A percentile compares a stretch with the other conserved stretches of the same genome.
Conservation (phyloP, 169 alveolate species). For the Cryptosporidium parvum region DNA sequence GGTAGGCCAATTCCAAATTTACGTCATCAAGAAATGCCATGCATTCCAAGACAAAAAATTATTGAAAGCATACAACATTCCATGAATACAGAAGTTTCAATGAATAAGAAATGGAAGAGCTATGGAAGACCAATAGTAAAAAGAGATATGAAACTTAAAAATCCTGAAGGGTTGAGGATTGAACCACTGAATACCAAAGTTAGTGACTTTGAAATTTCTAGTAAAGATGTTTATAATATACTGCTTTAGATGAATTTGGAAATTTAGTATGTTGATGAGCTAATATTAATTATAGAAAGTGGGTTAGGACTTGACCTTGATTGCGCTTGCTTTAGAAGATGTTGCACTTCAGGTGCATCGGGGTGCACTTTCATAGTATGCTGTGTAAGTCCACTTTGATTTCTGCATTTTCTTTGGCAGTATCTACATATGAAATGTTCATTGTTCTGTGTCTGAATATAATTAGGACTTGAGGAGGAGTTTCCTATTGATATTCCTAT, state of each 20-base stretch:
- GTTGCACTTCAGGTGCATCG: constrained; percentile 76
- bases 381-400: constrained; percentile 75
- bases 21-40: constrained; percentile 20
- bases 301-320: constrained; percentile 70
- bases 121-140: constrained; percentile 45
- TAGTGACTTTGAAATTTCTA: not conserved
- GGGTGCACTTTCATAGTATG: constrained; percentile 76
- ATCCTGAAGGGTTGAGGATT: constrained; percentile 10
- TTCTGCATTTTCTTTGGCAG: constrained; percentile 72
- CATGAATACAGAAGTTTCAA: constrained; percentile 63
- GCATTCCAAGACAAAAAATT: constrained; percentile 35
- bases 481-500: constrained; percentile 37
- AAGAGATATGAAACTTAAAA: constrained; percentile 35
- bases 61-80: constrained; percentile 61
- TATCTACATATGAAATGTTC: constrained; percentile 72
- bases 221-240: constrained; percentile 53
- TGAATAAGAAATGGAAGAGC: constrained; percentile 29
- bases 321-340: constrained; percentile 69
- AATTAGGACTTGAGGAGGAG: constrained; percentile 18
- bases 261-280: constrained; percentile 15
- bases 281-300: constrained; percentile 51
- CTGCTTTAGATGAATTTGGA: constrained; percentile 4
- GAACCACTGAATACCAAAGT: constrained; percentile 18
- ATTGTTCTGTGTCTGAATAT: constrained; percentile 39
- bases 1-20: constrained; percentile 69